A percentile compares a stretch with the other conserved stretches of the same genome.
These are phyloP conservation scores for Scutellaria baicalensis DNA, from an alignment of 257 asterid species.

Conservation along the genomic window DNA sequence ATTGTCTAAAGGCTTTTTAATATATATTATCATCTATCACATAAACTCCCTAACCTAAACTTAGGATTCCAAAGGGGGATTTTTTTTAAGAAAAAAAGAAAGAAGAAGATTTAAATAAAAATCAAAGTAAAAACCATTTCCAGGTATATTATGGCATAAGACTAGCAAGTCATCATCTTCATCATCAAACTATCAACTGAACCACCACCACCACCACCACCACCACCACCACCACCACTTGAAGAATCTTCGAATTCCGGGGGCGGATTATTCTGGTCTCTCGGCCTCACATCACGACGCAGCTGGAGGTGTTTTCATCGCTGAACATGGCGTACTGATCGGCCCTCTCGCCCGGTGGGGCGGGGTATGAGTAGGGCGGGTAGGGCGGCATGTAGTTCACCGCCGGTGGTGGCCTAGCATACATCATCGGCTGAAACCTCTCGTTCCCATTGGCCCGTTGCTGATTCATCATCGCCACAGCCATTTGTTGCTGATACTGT, in stretches of 20 bases:
- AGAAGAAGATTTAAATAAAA: slow-evolving; percentile 2
- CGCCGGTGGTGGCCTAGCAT: slow-evolving; percentile 90
- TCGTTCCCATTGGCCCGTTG: slow-evolving; percentile 82
- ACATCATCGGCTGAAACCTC: slow-evolving; percentile 97
- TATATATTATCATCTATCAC: slow-evolving; percentile 39
- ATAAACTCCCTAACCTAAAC: slow-evolving; percentile 32
- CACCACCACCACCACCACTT: not conserved
- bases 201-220: too few relatives aligned
- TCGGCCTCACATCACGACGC: slow-evolving; percentile 43
- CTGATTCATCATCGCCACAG: slow-evolving; percentile 93
- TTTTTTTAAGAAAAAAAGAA: not conserved
- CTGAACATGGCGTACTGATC: slow-evolving; percentile 54
- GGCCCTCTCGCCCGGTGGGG: slow-evolving; percentile 52
- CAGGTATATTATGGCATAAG: slow-evolving; percentile 42
- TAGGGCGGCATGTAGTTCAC: slow-evolving; percentile 79
- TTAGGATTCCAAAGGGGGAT: slow-evolving; percentile 16
- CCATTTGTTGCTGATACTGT: slow-evolving; percentile 55
- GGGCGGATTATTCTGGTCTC: too few relatives aligned
- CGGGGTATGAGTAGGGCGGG: slow-evolving; percentile 49
- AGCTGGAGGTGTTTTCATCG: slow-evolving; percentile 67
- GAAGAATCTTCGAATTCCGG: not conserved
- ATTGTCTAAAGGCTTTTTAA: slow-evolving; percentile 29
- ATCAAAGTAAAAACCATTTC: slow-evolving; percentile 24
- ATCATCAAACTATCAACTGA: slow-evolving; percentile 13
- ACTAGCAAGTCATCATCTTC: slow-evolving; percentile 14